Percentiles rank a stretch among this genome's conserved stretches.
These are phyloP conservation scores for Quercus lobata DNA, from an alignment of 331 rosid species.

Conservation along the genomic window DNA sequence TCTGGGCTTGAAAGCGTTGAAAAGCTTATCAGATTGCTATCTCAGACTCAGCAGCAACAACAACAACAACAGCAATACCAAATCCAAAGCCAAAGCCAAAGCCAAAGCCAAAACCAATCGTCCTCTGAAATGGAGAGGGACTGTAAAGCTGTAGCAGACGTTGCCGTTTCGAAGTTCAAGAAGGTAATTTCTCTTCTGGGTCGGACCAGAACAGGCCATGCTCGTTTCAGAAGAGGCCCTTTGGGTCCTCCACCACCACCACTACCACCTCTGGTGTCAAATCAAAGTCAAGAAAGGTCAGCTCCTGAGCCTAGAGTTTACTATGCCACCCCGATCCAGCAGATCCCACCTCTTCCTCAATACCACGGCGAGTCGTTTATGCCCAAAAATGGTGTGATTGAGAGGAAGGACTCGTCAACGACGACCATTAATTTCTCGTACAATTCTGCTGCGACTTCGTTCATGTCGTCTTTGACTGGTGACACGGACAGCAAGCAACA, in stretches of 20 bases:
- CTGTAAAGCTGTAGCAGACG: conserved; percentile 65
- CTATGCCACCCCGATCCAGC: conserved; percentile 74
- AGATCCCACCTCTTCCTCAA: conserved; percentile 57
- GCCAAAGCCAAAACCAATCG: background rate
- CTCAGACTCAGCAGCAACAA: conserved; percentile 17
- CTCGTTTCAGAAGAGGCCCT: conserved; percentile 79
- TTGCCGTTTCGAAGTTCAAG: conserved; percentile 80
- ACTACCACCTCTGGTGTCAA: background rate
- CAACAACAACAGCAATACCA: background rate
- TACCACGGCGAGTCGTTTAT: background rate
- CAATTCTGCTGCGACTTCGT: conserved; percentile 51
- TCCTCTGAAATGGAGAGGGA: conserved; percentile 46
- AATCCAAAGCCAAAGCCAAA: too few relatives aligned
- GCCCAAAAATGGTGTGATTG: conserved; percentile 19
- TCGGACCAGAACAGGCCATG: conserved; percentile 75
- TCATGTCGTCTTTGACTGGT: conserved; percentile 71
- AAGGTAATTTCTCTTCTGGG: conserved; percentile 80
- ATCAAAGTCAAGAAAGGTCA: background rate
- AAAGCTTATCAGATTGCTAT: conserved; percentile 20
- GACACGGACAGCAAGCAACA: conserved; percentile 46
- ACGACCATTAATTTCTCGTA: conserved; percentile 59
- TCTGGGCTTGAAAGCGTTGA: conserved; percentile 15
- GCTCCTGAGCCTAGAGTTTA: conserved; percentile 26
- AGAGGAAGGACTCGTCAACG: conserved; percentile 47
- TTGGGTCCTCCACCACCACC: conserved; percentile 3